A percentile compares a stretch with the other conserved stretches of the same genome.
Evolutionary conservation across 495 filamentous ascomycete genomes (phyloP).

Genomic region (Sphaerosporella brunnea): DNA sequence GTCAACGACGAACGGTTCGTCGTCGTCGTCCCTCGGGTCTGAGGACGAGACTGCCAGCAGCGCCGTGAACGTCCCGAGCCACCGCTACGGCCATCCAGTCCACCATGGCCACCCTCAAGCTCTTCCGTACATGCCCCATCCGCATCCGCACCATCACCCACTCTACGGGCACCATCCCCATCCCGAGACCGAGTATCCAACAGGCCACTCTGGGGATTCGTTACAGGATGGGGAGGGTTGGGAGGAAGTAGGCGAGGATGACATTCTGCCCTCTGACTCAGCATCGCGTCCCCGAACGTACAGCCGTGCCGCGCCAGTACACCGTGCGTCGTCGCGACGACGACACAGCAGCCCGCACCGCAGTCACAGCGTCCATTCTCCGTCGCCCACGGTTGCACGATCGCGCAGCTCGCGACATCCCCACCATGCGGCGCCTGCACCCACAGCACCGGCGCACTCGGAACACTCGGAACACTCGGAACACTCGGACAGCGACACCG

Average conservation of each 20-base stretch:
- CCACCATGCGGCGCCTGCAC: slow-evolving; percentile 15
- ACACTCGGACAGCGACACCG: slow-evolving; percentile 23
- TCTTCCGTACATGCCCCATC: not conserved
- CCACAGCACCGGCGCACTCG: slow-evolving; percentile 16
- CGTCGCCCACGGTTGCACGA: slow-evolving; percentile 6
- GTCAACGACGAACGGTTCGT: slow-evolving; percentile 25
- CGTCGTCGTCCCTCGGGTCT: slow-evolving; percentile 17
- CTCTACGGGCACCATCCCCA: slow-evolving; percentile 10
- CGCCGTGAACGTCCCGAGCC: slow-evolving; percentile 12
- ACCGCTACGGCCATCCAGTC: slow-evolving; percentile 12
- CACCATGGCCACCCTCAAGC: slow-evolving; percentile 14
- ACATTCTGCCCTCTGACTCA: slow-evolving; percentile 68
- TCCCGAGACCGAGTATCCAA: slow-evolving; percentile 18
- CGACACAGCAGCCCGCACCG: slow-evolving; percentile 15
- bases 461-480: slow-evolving; percentile 16
- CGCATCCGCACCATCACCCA: slow-evolving; percentile 13
- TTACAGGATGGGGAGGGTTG: slow-evolving; percentile 16
- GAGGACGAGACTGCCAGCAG: slow-evolving; percentile 24
- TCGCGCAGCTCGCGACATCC: slow-evolving; percentile 13
- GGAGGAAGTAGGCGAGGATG: slow-evolving; percentile 35
- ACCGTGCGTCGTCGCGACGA: slow-evolving; percentile 11
- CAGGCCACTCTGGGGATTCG: slow-evolving; percentile 12
- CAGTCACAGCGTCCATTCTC: slow-evolving; percentile 10
- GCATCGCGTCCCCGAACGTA: slow-evolving; percentile 46
- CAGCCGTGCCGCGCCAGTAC: slow-evolving; percentile 12